Evolutionary conservation across 768 basidiomycete species (phyloP), one percentile per base, ranked within the genome.

Genomic region (Serendipita vermifera): DNA sequence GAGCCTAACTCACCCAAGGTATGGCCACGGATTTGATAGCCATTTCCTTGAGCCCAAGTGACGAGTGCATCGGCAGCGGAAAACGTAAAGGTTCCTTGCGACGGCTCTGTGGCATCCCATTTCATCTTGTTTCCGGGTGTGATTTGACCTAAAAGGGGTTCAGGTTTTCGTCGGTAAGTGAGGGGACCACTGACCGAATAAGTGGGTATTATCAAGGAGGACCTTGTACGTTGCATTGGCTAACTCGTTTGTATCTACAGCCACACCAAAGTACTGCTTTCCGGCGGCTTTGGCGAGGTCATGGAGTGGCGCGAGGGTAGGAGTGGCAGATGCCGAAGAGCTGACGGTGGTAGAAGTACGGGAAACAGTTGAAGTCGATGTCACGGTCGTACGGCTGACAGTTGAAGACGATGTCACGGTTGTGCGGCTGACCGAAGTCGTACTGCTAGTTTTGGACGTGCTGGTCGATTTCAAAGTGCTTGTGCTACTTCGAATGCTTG

Each of bases 111-210:
- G 2, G 76, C 58, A 29, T 59, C 77, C 77, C 77, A 79, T 73
- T 79, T 79, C 77, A 78, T 77, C 58, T 70, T 72, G 61, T 77
- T 77, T 17, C 68, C 76, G 24, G 77, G 69, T 0, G 77, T 77
- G 58, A 78, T 65, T 61, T 75, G 75, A 13, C 46, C 46, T 51
- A n/a, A 15, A 9, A 5, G 24, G 1, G 9, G 29, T 9, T 22
- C 17, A 51, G 22, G 11, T 29, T 51, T 11, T 5, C 17, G n/a
- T 51, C 46, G 7, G 4, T 7, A 7, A 51, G n/a, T 9, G 26
- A 22, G 20, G 26, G 7, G 14, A 11, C 5, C 27, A 20, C 46
- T 20, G n/a, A 51, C 67, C 67, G 60, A 77, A 78, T 57, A 72
- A 65, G 14, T 55, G 63, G 35, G 59, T 69, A 62, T 76, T 68